Percentiles rank a stretch among this genome's conserved stretches.
phyloP scores from a whole-genome alignment of 2,329 filamentous ascomycete species.

The Colletotrichum filicis region DNA sequence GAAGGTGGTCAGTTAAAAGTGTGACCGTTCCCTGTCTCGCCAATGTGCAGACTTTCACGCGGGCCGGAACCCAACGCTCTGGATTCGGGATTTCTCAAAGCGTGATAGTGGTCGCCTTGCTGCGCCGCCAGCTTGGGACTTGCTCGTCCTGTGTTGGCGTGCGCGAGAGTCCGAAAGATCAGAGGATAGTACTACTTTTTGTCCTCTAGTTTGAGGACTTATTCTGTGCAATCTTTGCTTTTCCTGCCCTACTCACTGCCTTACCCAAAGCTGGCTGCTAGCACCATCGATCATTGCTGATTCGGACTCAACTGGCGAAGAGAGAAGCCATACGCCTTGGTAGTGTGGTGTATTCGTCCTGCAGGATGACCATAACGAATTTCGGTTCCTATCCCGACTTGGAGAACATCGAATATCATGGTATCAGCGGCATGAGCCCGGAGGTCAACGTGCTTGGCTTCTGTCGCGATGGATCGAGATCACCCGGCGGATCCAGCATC shows the following conservation, averaged over 20 bases:
- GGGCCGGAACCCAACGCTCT: slow-evolving; percentile 20
- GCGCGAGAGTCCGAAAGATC: not conserved
- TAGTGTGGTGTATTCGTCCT: not conserved
- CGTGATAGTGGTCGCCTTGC: slow-evolving; percentile 15
- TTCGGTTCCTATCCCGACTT: not conserved
- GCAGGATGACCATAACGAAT: not conserved
- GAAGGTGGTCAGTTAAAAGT: slow-evolving; percentile 11
- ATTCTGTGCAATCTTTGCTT: slow-evolving; percentile 12
- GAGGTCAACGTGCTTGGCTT: not conserved
- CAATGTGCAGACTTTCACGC: not conserved
- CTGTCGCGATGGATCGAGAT: not conserved
- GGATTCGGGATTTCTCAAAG: slow-evolving; percentile 13
- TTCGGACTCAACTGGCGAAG: not conserved
- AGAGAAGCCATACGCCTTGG: not conserved
- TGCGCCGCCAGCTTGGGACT: slow-evolving; percentile 6
- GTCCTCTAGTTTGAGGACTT: not conserved
- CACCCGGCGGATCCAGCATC: slow-evolving; percentile 10
- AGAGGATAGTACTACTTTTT: not conserved
- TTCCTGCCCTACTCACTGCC: not conserved
- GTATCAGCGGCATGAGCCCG: not conserved
- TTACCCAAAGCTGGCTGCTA: not conserved
- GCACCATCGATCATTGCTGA: not conserved
- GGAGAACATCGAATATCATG: slow-evolving; percentile 9
- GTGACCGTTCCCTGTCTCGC: slow-evolving; percentile 1
- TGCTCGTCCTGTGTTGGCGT: not conserved